A percentile compares a stretch with the other conserved stretches of the same genome.
phyloP scores from a whole-genome alignment of 148 eudicot genomes.

The Agrostemma githago region DNA sequence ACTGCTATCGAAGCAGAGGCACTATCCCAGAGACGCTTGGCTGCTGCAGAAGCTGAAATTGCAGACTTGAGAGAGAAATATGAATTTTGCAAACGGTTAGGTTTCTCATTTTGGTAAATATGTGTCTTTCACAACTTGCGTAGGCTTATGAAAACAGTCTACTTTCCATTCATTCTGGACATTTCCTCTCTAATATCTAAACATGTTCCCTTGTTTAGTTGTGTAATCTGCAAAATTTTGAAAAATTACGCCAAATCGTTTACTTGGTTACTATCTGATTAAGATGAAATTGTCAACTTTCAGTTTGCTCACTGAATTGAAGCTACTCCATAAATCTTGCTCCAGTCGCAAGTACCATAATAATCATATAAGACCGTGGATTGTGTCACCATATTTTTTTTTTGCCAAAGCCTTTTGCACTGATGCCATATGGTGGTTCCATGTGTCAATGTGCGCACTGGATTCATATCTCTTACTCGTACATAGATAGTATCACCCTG shows the following conservation, averaged over 20 bases:
- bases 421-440: background rate
- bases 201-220: background rate
- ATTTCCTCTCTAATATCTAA: background rate
- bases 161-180: too few relatives aligned
- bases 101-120: background rate
- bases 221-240: background rate
- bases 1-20: slow-evolving; percentile 93
- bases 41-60: slow-evolving; percentile 94
- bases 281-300: background rate
- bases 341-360: background rate
- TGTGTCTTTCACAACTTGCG: too few relatives aligned
- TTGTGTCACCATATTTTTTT: background rate
- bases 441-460: background rate
- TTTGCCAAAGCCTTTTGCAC: background rate
- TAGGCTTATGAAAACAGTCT: too few relatives aligned
- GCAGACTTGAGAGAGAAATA: slow-evolving; percentile 69
- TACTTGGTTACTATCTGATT: background rate
- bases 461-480: background rate
- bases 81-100: slow-evolving; percentile 71
- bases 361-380: background rate
- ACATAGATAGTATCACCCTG: background rate
- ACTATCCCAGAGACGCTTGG: slow-evolving; percentile 71
- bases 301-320: background rate
- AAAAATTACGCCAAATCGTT: background rate
- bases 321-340: background rate